phyloP scores from a whole-genome alignment of 257 asterid genomes.

The Paraleonurus japonicus region DNA sequence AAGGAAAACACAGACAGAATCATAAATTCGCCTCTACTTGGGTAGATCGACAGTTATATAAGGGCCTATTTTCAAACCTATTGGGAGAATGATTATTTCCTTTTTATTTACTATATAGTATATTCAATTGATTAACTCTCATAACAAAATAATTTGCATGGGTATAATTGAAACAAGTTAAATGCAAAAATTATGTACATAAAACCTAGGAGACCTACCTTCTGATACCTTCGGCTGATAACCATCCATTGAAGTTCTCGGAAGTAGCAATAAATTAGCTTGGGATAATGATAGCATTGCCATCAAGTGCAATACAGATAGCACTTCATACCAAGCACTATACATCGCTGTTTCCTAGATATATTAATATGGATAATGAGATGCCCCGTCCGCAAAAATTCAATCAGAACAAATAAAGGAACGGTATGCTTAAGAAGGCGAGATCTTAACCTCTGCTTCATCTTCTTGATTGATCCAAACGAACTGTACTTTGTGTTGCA shows the following conservation, averaged over 20 bases:
- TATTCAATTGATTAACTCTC: not conserved
- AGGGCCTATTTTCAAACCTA: no score
- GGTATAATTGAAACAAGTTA: no score
- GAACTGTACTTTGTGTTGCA: slow-evolving; percentile 88
- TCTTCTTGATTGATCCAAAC: slow-evolving; percentile 98
- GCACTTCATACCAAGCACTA: slow-evolving; percentile 91
- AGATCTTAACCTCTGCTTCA: slow-evolving; percentile 72
- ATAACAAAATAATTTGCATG: no score
- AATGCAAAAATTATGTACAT: no score
- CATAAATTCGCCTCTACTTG: no score
- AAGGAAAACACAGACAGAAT: no score
- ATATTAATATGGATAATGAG: slow-evolving; percentile 21
- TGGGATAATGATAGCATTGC: slow-evolving; percentile 81
- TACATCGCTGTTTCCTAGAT: slow-evolving; percentile 83
- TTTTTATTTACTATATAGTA: not conserved
- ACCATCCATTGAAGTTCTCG: slow-evolving; percentile 82
- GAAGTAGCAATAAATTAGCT: slow-evolving; percentile 90
- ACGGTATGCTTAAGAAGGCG: slow-evolving; percentile 18
- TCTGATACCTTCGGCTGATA: slow-evolving; percentile 90
- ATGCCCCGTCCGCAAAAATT: slow-evolving; percentile 5
- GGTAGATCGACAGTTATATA: no score
- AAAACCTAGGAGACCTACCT: slow-evolving; percentile 51
- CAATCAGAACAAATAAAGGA: slow-evolving; percentile 20
- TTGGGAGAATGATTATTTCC: no score
- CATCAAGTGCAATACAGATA: slow-evolving; percentile 97